Evolutionary conservation across 192 early-diverging fungal genomes (phyloP).

Genomic region (Helicostylum pulchrum): DNA sequence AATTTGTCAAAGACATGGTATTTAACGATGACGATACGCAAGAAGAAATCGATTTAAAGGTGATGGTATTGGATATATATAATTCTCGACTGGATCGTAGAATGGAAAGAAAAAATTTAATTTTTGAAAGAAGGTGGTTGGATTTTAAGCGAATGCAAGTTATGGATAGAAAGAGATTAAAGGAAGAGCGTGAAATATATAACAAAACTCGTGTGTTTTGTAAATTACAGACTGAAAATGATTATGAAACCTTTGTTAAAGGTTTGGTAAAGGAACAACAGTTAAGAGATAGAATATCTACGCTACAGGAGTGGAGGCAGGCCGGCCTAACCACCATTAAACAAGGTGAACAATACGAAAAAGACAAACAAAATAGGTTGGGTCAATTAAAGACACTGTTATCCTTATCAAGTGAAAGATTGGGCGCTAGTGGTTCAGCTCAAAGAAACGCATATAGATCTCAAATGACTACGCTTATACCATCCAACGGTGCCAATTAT

Average conservation of each 20-base stretch:
- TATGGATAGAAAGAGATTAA: constrained; percentile 75
- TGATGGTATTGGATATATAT: constrained; percentile 90
- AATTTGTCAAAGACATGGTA: constrained; percentile 90
- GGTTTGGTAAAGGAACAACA: constrained; percentile 76
- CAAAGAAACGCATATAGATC: constrained; percentile 43
- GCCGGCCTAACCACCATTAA: constrained; percentile 80
- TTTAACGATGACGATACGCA: constrained; percentile 83
- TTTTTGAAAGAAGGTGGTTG: constrained; percentile 84
- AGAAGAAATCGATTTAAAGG: constrained; percentile 87
- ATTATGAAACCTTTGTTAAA: constrained; percentile 75
- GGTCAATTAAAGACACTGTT: constrained; percentile 24
- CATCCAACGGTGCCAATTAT: constrained; percentile 29
- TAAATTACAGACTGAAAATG: constrained; percentile 75
- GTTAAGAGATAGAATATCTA: constrained; percentile 74
- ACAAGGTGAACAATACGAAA: constrained; percentile 74
- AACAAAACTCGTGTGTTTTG: constrained; percentile 83
- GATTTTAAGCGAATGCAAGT: constrained; percentile 81
- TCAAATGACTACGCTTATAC: constrained; percentile 33
- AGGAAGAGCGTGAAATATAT: constrained; percentile 87
- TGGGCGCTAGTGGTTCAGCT: constrained; percentile 23
- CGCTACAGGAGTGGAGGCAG: constrained; percentile 85
- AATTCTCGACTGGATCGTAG: constrained; percentile 83
- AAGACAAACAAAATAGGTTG: constrained; percentile 56
- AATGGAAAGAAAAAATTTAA: constrained; percentile 78
- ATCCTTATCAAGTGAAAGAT: constrained; percentile 30